phyloP scores from a whole-genome alignment of 179 eudicot genomes.

The Silene noctiflora region DNA sequence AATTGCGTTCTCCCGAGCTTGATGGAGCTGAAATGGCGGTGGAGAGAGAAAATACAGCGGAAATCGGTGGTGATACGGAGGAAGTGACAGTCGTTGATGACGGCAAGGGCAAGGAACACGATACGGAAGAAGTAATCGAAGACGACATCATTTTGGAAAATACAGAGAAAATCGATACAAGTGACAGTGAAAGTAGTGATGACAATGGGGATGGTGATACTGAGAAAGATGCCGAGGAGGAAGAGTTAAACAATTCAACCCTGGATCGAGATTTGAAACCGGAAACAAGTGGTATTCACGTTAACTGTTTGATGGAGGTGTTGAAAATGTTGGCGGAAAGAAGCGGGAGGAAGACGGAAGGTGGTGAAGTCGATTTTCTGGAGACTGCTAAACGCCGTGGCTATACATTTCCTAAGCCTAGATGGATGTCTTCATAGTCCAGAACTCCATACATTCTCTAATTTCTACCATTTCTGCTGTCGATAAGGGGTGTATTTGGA shows the following conservation, averaged over 20 bases:
- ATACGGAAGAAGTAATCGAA: background rate
- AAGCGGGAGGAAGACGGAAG: background rate
- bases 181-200: background rate
- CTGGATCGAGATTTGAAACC: background rate
- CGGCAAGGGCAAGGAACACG: too few species aligned
- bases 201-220: background rate
- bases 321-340: conserved; percentile 3
- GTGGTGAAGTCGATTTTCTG: background rate
- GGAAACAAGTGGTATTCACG: background rate
- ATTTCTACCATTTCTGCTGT: background rate
- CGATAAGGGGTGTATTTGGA: background rate
- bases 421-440: background rate
- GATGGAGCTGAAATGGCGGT: background rate
- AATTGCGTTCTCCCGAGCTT: background rate
- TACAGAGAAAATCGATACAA: background rate
- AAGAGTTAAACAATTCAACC: background rate
- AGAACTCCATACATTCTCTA: too few species aligned
- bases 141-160: background rate
- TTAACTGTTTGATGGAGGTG: conserved; percentile 2
- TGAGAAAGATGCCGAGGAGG: background rate
- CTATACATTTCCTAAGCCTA: background rate
- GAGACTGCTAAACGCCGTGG: conserved; percentile 5
- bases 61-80: background rate
- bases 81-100: background rate
- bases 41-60: too few species aligned